Conservation (phyloP, 495 filamentous ascomycete species). For the Parachaetomium inaequale region DNA sequence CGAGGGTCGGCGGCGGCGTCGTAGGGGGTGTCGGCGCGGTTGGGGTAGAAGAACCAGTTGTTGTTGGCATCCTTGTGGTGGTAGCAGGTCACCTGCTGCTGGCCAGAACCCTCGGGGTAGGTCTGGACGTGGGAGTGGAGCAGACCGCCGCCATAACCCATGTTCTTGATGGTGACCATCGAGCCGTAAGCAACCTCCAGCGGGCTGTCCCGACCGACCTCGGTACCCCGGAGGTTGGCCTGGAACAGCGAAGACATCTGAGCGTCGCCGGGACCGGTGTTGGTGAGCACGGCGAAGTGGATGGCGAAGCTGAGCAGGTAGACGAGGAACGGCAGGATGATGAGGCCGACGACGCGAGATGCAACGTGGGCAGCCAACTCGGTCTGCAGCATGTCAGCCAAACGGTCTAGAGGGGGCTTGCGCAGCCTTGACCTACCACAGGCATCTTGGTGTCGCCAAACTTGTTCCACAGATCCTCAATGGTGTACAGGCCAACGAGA, state of each 20-base stretch:
- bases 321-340: conserved; percentile 77
- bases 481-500: conserved; percentile 89
- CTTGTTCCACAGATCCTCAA: conserved; percentile 97
- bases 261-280: conserved; percentile 92
- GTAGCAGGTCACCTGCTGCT: conserved; percentile 98
- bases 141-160: conserved; percentile 98
- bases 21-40: conserved; percentile 69
- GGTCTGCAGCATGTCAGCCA: conserved; percentile 38
- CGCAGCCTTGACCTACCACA: conserved; percentile 49
- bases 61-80: conserved; percentile 99
- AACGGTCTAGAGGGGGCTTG: background rate
- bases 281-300: conserved; percentile 89
- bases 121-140: conserved; percentile 91
- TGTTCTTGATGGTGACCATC: conserved; percentile 92
- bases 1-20: conserved; percentile 62
- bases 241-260: conserved; percentile 99
- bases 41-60: conserved; percentile 98
- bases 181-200: conserved; percentile 88
- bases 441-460: conserved; percentile 94
- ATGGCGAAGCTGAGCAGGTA: conserved; percentile 94
- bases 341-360: conserved; percentile 81
- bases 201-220: conserved; percentile 89
- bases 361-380: conserved; percentile 72
- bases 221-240: conserved; percentile 87
- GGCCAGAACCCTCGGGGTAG: conserved; percentile 87